Percentiles rank a stretch among this genome's conserved stretches.
Conservation (phyloP, 2,329 filamentous ascomycete species). For the Tolypocladium ophioglossoides region DNA sequence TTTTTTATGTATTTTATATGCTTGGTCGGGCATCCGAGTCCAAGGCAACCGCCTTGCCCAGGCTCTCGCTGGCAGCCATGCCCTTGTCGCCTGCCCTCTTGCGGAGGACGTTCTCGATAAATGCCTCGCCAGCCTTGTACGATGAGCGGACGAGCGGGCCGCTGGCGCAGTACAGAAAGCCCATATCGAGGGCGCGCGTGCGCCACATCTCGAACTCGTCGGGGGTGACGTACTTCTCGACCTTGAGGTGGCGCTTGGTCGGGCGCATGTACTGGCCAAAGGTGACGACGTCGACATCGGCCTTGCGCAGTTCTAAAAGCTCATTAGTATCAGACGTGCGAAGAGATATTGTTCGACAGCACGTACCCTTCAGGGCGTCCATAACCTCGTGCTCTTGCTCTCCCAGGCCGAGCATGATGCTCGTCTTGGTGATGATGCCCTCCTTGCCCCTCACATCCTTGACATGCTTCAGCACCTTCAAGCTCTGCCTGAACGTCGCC, state of each 20-base stretch:
- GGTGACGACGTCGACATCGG: conserved; percentile 85
- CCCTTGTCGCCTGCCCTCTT: conserved; percentile 52
- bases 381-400: conserved; percentile 83
- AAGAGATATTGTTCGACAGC: too few species aligned
- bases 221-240: conserved; percentile 89
- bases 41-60: conserved; percentile 29
- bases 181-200: conserved; percentile 81
- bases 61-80: conserved; percentile 16
- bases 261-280: conserved; percentile 99
- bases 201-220: conserved; percentile 88
- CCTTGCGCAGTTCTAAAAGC: conserved; percentile 58
- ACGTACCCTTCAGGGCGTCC: conserved; percentile 59
- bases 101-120: conserved; percentile 95
- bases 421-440: conserved; percentile 93
- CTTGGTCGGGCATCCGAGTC: conserved; percentile 18
- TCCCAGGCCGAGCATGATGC: conserved; percentile 89
- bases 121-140: conserved; percentile 96
- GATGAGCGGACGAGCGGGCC: conserved; percentile 88
- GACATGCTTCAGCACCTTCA: conserved; percentile 68
- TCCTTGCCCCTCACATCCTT: conserved; percentile 61
- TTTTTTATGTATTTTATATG: conserved; percentile 5
- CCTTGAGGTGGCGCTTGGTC: conserved; percentile 94
- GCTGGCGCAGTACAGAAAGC: conserved; percentile 92
- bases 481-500: conserved; percentile 78
- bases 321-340: neutral